Conservation (phyloP, 2,329 filamentous ascomycete genomes). For the Trichoderma guizhouense region DNA sequence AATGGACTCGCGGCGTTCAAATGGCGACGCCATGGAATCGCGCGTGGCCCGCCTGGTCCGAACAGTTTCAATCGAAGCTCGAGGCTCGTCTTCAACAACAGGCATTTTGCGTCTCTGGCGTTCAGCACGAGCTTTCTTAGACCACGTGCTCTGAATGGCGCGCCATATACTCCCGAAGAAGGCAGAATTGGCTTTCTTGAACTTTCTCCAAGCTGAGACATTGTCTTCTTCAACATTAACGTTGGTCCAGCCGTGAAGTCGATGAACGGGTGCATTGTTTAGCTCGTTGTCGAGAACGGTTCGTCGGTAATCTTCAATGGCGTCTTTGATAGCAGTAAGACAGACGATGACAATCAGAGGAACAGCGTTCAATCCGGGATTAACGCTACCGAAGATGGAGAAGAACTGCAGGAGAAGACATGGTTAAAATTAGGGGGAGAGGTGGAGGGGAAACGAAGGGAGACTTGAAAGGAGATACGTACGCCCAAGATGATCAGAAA, state of each 20-base stretch:
- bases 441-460: background rate
- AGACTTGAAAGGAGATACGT: conserved; percentile 41
- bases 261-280: conserved; percentile 93
- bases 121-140: conserved; percentile 48
- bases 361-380: conserved; percentile 84
- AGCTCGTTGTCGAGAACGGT: conserved; percentile 88
- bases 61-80: conserved; percentile 53
- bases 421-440: background rate
- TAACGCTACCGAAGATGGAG: conserved; percentile 87
- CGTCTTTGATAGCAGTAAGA: conserved; percentile 90
- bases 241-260: conserved; percentile 83
- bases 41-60: conserved; percentile 35
- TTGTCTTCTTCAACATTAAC: conserved; percentile 89
- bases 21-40: conserved; percentile 44
- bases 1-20: conserved; percentile 54
- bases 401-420: conserved; percentile 66
- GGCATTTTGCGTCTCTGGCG: conserved; percentile 46
- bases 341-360: conserved; percentile 89
- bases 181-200: conserved; percentile 83
- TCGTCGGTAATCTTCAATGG: conserved; percentile 89
- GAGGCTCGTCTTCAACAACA: conserved; percentile 45
- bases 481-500: conserved; percentile 93
- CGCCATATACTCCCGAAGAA: conserved; percentile 54
- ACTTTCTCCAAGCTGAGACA: conserved; percentile 76
- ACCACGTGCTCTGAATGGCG: conserved; percentile 46